Evolutionary conservation across 805 yeast genomes (phyloP).

Genomic region (Candida bentonensis): DNA sequence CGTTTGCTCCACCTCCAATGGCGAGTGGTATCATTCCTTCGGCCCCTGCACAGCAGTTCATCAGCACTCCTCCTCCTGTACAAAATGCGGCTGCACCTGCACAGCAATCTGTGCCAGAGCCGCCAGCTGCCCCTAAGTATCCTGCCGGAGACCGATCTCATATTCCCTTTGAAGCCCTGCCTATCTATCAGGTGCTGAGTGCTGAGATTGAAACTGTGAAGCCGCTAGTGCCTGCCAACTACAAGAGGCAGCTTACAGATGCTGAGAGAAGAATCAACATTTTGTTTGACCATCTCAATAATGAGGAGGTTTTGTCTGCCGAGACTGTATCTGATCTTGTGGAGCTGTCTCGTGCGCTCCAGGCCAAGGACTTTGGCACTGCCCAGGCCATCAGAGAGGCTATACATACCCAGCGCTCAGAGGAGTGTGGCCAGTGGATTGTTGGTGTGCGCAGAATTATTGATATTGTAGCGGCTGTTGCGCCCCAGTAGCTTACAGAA

Average conservation of each 20-base stretch:
- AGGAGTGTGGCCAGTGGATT: slow-evolving; percentile 84
- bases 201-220: slow-evolving; percentile 45
- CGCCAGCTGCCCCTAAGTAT: slow-evolving; percentile 18
- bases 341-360: slow-evolving; percentile 36
- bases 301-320: slow-evolving; percentile 46
- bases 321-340: slow-evolving; percentile 42
- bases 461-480: slow-evolving; percentile 36
- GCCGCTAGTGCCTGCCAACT: slow-evolving; percentile 64
- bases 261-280: slow-evolving; percentile 70
- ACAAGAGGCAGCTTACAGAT: slow-evolving; percentile 58
- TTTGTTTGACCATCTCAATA: slow-evolving; percentile 65
- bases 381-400: slow-evolving; percentile 41
- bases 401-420: slow-evolving; percentile 48
- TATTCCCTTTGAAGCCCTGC: slow-evolving; percentile 42
- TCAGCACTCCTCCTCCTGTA: slow-evolving; percentile 8
- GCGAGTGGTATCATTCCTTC: neutral
- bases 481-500: slow-evolving; percentile 2
- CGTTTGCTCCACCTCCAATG: slow-evolving; percentile 10
- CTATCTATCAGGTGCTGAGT: slow-evolving; percentile 44
- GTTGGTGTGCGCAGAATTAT: slow-evolving; percentile 81
- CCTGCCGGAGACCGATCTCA: slow-evolving; percentile 60
- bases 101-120: slow-evolving; percentile 7
- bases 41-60: neutral
- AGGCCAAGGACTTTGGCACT: slow-evolving; percentile 35
- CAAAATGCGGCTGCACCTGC: slow-evolving; percentile 9